Base-by-base conservation (phyloP, 2,329 filamentous ascomycete species). In the Talaromyces rugulosus region DNA sequence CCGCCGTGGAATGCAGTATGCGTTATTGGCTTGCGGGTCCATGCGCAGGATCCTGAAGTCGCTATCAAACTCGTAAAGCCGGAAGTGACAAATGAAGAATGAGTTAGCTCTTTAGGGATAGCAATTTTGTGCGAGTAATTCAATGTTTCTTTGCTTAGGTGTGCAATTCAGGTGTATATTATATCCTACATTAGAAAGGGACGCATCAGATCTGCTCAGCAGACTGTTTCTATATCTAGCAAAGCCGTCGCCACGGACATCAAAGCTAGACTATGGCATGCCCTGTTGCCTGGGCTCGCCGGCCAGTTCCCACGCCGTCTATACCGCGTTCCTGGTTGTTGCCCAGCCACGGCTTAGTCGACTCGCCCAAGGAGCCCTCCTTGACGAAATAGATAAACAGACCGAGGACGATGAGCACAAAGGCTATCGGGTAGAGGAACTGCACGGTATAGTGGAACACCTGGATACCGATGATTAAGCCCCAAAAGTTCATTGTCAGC, bases 401-500 rank as follows among this genome's bases (percentile, higher is more conserved):
- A 1, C 95, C 94, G 34, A 92, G 60, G 68, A 99, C 87, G 74
- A 99, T 98, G 68, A 93, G 82, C 11, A 96, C 91, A 75, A 99
- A 98, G 16, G 95, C 94, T 72, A 97, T 91, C 6, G 94, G 94
- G 77, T 99, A 99, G 78, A 97, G 83, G 82, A 86, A 96, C 78
- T 96, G 90, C 62, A 98, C 86, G 47, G 77, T 77, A 69, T 90
- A 86, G 55, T 89, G 86, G 72, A 99, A 96, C 53, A 98, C 90
- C 73, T 88, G 84, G 68, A 96, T 86, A 57, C 95, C 95, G 68
- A 99, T 94, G 67, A 96, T 89, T 65, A 96, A 89, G 67, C 93
- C 93, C 95, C 95, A 98, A 80, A 98, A 98, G 78, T 96, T 97
- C 70, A 88, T 91, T 1, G 95, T 98, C 64, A 99, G 82, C 66